These are phyloP conservation scores for Austroboletus novae-zelandiae DNA, from an alignment of 1,284 basidiomycete genomes.

Conservation along the genomic window DNA sequence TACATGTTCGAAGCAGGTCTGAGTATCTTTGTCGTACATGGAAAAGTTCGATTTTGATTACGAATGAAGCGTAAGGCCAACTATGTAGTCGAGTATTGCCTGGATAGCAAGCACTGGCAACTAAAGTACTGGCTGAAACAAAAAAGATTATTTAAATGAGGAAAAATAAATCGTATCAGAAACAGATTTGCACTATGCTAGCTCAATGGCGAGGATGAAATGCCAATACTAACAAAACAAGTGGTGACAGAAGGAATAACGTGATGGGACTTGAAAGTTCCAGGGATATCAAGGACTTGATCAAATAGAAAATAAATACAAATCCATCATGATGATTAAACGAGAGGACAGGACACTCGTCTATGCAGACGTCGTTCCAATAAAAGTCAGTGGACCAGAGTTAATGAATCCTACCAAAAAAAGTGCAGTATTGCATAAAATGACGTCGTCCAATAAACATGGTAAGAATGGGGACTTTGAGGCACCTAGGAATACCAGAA, in stretches of 20 bases:
- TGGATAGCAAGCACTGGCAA: too few species aligned
- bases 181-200: neutral
- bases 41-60: too few species aligned
- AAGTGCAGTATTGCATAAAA: constrained; percentile 5
- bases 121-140: too few species aligned
- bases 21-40: neutral
- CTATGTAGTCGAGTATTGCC: neutral
- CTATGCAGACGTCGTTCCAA: constrained; percentile 27
- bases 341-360: constrained; percentile 39
- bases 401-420: neutral
- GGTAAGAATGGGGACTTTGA: neutral
- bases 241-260: constrained; percentile 2
- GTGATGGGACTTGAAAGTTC: constrained; percentile 3
- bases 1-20: neutral
- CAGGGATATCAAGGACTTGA: constrained; percentile 9
- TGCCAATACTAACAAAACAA: neutral
- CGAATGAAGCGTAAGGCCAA: too few species aligned
- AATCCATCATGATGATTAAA: constrained; percentile 32
- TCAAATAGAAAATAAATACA: constrained; percentile 28
- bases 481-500: constrained; percentile 11
- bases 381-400: neutral
- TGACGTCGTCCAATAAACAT: constrained; percentile 5
- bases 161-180: constrained; percentile 5
- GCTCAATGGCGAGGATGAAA: neutral
- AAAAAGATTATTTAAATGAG: neutral